Conservation (phyloP, 2,329 filamentous ascomycete species). For the Leptographium flavum region DNA sequence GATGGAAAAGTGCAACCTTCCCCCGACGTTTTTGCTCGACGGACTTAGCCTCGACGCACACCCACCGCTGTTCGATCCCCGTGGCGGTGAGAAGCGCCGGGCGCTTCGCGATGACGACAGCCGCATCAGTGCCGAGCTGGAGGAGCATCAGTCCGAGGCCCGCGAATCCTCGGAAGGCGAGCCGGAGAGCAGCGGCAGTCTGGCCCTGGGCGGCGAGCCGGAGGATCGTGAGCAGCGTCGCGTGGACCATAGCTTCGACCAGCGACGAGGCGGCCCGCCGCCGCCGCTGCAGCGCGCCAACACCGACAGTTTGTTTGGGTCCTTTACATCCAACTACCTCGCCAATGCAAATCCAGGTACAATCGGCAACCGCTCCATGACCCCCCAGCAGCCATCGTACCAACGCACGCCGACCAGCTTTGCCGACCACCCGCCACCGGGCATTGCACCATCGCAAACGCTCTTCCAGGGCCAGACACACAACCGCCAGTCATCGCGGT, state of each 20-base stretch:
- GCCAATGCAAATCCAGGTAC: constrained; percentile 23
- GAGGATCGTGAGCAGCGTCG: constrained; percentile 55
- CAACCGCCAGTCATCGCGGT: constrained; percentile 71
- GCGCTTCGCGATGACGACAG: constrained; percentile 60
- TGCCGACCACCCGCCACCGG: constrained; percentile 29
- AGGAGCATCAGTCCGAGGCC: constrained; percentile 27
- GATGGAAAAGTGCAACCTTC: constrained; percentile 23
- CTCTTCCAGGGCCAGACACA: constrained; percentile 53
- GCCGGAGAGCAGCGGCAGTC: constrained; percentile 66
- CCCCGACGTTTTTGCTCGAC: constrained; percentile 12
- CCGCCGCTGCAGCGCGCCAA: constrained; percentile 59
- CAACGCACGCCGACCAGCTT: constrained; percentile 50
- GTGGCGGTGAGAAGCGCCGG: constrained; percentile 69
- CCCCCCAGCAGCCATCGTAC: constrained; percentile 28
- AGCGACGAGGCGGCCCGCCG: constrained; percentile 54
- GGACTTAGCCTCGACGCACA: constrained; percentile 23
- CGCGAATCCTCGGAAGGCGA: constrained; percentile 51
- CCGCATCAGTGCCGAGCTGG: constrained; percentile 30
- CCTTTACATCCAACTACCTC: constrained; percentile 32
- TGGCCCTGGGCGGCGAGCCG: constrained; percentile 83
- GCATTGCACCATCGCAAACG: constrained; percentile 9
- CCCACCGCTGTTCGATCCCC: constrained; percentile 70
- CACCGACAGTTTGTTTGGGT: constrained; percentile 39
- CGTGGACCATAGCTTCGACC: constrained; percentile 36
- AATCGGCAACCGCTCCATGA: constrained; percentile 14